These are phyloP conservation scores for Parafenestella ontariensis DNA, from an alignment of 2,329 filamentous ascomycete species.

Conservation along the genomic window DNA sequence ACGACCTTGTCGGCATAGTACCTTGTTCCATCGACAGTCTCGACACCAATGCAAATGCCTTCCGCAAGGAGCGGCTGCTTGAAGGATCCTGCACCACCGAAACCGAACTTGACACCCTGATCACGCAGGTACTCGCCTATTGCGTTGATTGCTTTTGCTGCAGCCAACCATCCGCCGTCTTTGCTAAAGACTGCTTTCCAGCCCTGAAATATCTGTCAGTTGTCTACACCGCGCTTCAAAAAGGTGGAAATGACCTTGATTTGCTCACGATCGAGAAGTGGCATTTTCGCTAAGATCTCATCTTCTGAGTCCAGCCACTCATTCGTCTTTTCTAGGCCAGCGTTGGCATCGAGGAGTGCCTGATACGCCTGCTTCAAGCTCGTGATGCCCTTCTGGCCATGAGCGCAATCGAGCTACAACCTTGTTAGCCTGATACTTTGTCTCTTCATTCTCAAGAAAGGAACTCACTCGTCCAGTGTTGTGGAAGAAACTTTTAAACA, in stretches of 20 bases:
- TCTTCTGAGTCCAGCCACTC: constrained; percentile 55
- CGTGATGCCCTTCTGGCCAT: constrained; percentile 49
- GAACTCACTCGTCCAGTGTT: constrained; percentile 48
- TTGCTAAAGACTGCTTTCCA: constrained; percentile 56
- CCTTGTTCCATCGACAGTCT: constrained; percentile 51
- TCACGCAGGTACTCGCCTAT: constrained; percentile 51
- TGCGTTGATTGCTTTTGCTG: constrained; percentile 57
- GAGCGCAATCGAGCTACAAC: constrained; percentile 37
- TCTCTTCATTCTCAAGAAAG: not conserved
- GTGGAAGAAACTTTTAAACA: constrained; percentile 58
- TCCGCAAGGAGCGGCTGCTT: constrained; percentile 50
- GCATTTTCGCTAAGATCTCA: constrained; percentile 52
- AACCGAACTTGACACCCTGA: constrained; percentile 53
- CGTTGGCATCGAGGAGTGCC: constrained; percentile 39
- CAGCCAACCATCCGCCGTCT: constrained; percentile 58
- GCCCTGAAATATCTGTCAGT: constrained; percentile 33
- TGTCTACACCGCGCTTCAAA: not conserved
- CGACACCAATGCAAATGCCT: constrained; percentile 51
- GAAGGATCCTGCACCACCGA: constrained; percentile 54
- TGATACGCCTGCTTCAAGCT: constrained; percentile 48
- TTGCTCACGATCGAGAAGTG: constrained; percentile 49
- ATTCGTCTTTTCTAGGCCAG: constrained; percentile 48
- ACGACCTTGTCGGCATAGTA: constrained; percentile 56
- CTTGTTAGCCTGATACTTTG: constrained; percentile 5
- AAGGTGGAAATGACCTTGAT: constrained; percentile 42